A percentile compares a stretch with the other conserved stretches of the same genome.
These are phyloP conservation scores for Dictyostelium brefeldianum DNA, from an alignment of 78 protist genomes.

Conservation along the genomic window DNA sequence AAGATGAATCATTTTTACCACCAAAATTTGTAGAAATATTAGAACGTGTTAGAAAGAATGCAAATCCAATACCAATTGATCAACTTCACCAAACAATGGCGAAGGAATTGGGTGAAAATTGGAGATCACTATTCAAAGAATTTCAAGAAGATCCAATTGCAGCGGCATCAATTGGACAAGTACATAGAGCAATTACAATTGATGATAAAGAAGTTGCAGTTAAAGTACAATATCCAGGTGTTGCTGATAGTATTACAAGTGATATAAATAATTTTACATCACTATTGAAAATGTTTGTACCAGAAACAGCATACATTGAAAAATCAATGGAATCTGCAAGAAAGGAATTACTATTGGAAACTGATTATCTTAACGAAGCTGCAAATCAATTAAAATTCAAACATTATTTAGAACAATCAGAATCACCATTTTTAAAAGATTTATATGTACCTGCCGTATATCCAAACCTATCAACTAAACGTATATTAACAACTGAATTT, in stretches of 20 bases:
- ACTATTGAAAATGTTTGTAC: constrained; percentile 81
- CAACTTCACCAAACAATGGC: constrained; percentile 72
- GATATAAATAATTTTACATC: constrained; percentile 84
- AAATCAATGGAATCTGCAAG: constrained; percentile 78
- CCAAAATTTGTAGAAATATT: constrained; percentile 75
- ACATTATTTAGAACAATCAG: neutral
- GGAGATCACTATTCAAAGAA: constrained; percentile 68
- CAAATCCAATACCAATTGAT: constrained; percentile 91
- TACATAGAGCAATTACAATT: constrained; percentile 82
- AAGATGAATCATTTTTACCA: constrained; percentile 85
- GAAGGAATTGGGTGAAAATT: constrained; percentile 87
- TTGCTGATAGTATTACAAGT: constrained; percentile 88
- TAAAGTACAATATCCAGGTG: constrained; percentile 94
- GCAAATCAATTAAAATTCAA: constrained; percentile 40
- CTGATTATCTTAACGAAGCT: constrained; percentile 91
- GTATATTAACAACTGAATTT: constrained; percentile 86
- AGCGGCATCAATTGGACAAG: constrained; percentile 96
- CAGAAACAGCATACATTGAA: constrained; percentile 91
- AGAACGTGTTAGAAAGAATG: constrained; percentile 89
- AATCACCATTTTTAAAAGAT: neutral
- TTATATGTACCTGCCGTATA: constrained; percentile 69
- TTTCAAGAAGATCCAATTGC: constrained; percentile 92
- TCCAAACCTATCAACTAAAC: constrained; percentile 22
- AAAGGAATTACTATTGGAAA: constrained; percentile 86
- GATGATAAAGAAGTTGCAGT: constrained; percentile 90